A percentile compares a stretch with the other conserved stretches of the same genome.
These are phyloP conservation scores for Cryptosporidium canis DNA, from an alignment of 169 alveolate species.

Conservation along the genomic window DNA sequence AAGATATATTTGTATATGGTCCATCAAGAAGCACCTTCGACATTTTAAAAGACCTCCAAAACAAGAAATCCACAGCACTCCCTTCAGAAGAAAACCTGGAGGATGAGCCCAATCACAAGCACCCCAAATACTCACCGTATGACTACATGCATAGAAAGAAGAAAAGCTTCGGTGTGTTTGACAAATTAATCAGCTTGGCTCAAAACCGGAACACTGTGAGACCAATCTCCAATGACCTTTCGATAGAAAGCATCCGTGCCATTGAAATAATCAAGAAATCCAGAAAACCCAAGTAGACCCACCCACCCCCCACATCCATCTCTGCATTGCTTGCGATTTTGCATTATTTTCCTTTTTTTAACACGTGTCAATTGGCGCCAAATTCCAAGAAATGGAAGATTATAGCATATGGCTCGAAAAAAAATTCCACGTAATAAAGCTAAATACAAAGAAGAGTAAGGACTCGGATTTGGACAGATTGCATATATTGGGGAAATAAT, in stretches of 20 bases:
- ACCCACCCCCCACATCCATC: background rate
- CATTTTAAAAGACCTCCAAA: background rate
- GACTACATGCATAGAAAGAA: background rate
- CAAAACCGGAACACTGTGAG: background rate
- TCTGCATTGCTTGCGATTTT: background rate
- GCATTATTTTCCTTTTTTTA: background rate
- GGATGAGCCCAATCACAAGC: background rate
- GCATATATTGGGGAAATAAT: background rate
- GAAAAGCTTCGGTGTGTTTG: constrained; percentile 51
- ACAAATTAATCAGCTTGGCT: constrained; percentile 29
- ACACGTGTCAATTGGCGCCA: background rate
- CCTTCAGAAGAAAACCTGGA: background rate
- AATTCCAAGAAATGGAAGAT: background rate
- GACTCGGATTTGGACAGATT: background rate
- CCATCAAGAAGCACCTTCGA: background rate
- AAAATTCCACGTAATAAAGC: background rate
- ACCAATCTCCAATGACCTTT: background rate
- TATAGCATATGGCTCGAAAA: background rate
- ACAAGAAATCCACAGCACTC: background rate
- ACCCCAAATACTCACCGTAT: background rate
- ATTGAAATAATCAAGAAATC: constrained; percentile 51
- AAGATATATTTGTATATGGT: background rate
- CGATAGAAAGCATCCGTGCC: constrained; percentile 43
- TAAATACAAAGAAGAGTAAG: background rate
- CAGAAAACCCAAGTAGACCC: background rate